Evolutionary conservation across 352 stramenopile species (phyloP).

Genomic region (Saprolegnia parasitica): DNA sequence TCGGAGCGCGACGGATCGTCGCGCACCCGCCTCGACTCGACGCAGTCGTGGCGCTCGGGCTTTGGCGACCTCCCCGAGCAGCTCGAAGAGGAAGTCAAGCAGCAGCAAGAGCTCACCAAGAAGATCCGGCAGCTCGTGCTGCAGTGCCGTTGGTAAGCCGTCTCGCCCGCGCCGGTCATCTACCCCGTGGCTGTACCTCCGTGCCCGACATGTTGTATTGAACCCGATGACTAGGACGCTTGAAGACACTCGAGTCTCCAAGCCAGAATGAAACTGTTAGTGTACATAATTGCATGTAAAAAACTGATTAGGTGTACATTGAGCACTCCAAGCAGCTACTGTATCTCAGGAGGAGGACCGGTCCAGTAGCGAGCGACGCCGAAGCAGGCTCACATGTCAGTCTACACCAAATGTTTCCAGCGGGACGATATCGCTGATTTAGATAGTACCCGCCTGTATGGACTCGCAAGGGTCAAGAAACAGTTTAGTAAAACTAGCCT

Average conservation of each 20-base stretch:
- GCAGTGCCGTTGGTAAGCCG: slow-evolving; percentile 13
- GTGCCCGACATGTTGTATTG: neutral
- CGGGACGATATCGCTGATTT: too few relatives aligned
- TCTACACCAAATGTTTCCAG: too few relatives aligned
- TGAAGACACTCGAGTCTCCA: neutral
- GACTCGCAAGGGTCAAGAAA: too few relatives aligned
- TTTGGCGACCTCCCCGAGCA: slow-evolving; percentile 6
- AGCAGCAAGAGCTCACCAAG: slow-evolving; percentile 26
- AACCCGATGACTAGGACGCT: neutral
- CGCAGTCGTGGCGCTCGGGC: slow-evolving; percentile 12
- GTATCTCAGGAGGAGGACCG: too few relatives aligned
- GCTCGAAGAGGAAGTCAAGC: slow-evolving; percentile 23
- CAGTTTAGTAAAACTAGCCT: too few relatives aligned
- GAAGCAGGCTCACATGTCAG: too few relatives aligned
- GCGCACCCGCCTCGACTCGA: slow-evolving; percentile 3
- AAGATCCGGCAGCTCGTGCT: slow-evolving; percentile 27
- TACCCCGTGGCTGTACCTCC: neutral
- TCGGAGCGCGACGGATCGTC: neutral
- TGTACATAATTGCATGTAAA: neutral
- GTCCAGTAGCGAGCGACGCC: too few relatives aligned
- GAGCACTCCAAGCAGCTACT: too few relatives aligned
- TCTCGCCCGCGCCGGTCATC: neutral
- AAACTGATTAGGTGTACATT: neutral
- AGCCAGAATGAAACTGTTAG: neutral
- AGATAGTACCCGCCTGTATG: too few relatives aligned